Base-by-base conservation (phyloP, 257 asterid genomes). In the Euphrasia confusa region DNA sequence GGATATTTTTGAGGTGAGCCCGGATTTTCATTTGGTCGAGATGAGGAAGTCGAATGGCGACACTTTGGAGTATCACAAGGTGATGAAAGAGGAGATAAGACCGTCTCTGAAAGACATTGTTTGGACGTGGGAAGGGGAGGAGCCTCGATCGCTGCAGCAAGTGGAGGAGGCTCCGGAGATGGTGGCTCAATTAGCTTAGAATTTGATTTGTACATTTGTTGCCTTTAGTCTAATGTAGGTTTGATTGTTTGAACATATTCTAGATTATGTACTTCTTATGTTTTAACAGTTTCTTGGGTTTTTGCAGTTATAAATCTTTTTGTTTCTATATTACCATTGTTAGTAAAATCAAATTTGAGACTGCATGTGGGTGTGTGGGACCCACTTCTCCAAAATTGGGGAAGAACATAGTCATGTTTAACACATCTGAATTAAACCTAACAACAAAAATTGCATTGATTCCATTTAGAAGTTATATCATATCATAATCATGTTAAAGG, bases 41-140 rank as follows among this genome's bases (percentile, higher is more conserved):
- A 68, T 90, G 78, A 87, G 73, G 58, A 83, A 79, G 73, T 69
- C 75, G 2, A 79, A 61, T 11, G 97, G 95, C 21, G 96, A 90
- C 64, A 81, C 89, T 0, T 44, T 90, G 70, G 95, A 90, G 61
- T 87, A 86, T 68, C 82, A 65, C 66, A 83, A 78, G 81, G 60
- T 80, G 77, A 76, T 89, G 85, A 75, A 81, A 70, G 56, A 71
- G 70, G 87, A 75, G 6, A 54, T 84, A 42, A 74, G 88, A 72
- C 94, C 94, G 15, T 79, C 77, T 2, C 48, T 89, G 67, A 63
- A 81, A 58, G 63, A 58, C 63, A 58, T 58, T 18, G 49, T 35
- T 33, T 35, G 63, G 63, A 15, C 63, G 4, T 58, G 63, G 95
- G 92, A 83, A 73, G 87, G 85, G 15, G 83, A 75, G 11, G 77